Base-by-base conservation (phyloP, 1,284 basidiomycete genomes). In the Cutaneotrichosporon sp. region DNA sequence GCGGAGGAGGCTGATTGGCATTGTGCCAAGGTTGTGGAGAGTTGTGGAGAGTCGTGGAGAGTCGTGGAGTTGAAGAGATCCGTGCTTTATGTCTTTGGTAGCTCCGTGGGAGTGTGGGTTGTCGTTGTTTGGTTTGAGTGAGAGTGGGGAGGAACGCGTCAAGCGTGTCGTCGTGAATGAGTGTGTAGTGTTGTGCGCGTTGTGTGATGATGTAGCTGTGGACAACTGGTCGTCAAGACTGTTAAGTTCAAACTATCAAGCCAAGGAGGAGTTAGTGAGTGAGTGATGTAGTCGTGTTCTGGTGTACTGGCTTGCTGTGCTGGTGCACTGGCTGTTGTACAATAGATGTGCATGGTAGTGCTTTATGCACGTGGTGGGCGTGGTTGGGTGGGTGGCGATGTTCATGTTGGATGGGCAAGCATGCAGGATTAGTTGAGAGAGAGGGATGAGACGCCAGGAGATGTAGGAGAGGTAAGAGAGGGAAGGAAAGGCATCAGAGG, bases 1-100 rank as follows among this genome's bases (percentile, higher is more conserved):
- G 42, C 68, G 63, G 42, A 66, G 63, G 38, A 66, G 58, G 52
- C 57, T 63, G 51, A 66, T 66, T 31, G 68, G 65, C 68, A 65
- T 69, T 10, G 53, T 18, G 26, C 26, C 26, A 53, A 4, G n/a
- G 49, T 22, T 14, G 55, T 18, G 47, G 36, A 9, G 42, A 6
- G 40, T 9, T 14, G 22, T n/a, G 47, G 34, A 18, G 30, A 51
- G 52, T 11, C 1, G 42, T 31, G 47, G 13, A 22, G 34, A 31
- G 30, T 22, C 22, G 40, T 36, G 6, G 30, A 16, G 52, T 46
- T 46, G 53, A 18, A 1, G 46, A 26, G 42, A 22, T 18, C 42
- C 10, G 42, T 46, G 30, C 31, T 26, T 16, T 5, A 31, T 16
- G 38, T 14, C 38, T 40, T 40, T 3, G 0, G 13, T 14, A 14